Evolutionary conservation across 441 rosid genomes (phyloP).

Genomic region (Pelargonium citronellum): DNA sequence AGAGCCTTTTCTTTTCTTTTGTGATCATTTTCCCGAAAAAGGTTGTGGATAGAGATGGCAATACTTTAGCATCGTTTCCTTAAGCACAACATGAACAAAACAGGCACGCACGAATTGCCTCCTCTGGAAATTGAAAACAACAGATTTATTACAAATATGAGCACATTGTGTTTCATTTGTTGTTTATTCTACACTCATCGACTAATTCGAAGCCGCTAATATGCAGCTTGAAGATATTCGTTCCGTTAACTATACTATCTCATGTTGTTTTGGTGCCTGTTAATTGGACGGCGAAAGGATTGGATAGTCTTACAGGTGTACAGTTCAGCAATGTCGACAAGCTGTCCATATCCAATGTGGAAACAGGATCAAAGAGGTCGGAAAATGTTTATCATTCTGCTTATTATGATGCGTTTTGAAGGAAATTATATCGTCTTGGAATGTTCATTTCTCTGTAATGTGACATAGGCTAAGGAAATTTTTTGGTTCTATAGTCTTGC

Average conservation of each 20-base stretch:
- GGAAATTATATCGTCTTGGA: too few species aligned
- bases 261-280: constrained; percentile 82
- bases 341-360: constrained; percentile 92
- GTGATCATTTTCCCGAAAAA: neutral
- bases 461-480: too few species aligned
- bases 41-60: neutral
- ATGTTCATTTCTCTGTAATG: too few species aligned
- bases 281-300: constrained; percentile 77
- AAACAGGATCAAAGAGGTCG: constrained; percentile 65
- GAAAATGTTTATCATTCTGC: neutral
- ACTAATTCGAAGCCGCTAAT: neutral
- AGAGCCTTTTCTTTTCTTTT: constrained; percentile 3
- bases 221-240: constrained; percentile 73
- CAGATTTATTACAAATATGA: neutral
- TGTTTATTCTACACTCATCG: neutral
- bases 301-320: constrained; percentile 43
- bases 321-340: constrained; percentile 84
- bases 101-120: too few species aligned
- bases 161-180: neutral
- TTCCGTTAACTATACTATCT: constrained; percentile 67
- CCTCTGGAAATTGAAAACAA: too few species aligned
- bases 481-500: too few species aligned
- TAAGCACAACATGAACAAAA: too few species aligned
- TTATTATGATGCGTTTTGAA: too few species aligned
- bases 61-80: too few species aligned